phyloP scores from a whole-genome alignment of 352 stramenopile species.

The Phytophthora cryptogea region DNA sequence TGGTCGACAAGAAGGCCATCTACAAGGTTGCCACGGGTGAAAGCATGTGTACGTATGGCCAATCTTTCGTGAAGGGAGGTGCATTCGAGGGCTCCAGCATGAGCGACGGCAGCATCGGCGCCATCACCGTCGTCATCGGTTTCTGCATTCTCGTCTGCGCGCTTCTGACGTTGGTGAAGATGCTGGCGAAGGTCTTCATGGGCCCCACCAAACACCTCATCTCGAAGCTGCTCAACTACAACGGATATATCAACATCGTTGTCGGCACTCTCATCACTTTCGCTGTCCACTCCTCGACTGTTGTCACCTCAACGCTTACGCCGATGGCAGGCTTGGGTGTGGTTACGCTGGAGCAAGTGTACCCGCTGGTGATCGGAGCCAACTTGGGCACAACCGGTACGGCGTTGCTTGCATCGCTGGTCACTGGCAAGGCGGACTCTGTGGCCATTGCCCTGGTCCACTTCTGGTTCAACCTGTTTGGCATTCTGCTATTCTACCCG shows the following conservation, averaged over 20 bases:
- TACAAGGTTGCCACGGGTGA: conserved; percentile 34
- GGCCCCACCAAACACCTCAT: conserved; percentile 83
- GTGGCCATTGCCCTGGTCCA: conserved; percentile 89
- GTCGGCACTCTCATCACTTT: conserved; percentile 84
- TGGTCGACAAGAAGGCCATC: conserved; percentile 38
- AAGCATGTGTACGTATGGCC: conserved; percentile 12
- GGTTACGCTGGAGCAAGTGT: conserved; percentile 85
- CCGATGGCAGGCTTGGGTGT: conserved; percentile 86
- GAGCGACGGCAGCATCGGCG: conserved; percentile 20
- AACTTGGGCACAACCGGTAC: conserved; percentile 91
- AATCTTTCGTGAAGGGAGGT: conserved; percentile 38
- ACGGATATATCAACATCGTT: conserved; percentile 85
- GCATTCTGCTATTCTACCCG: conserved; percentile 90
- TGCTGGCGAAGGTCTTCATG: conserved; percentile 60
- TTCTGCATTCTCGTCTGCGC: conserved; percentile 46
- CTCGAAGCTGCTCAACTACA: conserved; percentile 82
- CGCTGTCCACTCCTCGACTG: conserved; percentile 84
- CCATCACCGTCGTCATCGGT: conserved; percentile 41
- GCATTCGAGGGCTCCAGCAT: conserved; percentile 32
- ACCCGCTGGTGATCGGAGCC: conserved; percentile 87
- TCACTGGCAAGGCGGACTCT: conserved; percentile 67
- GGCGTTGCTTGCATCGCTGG: conserved; percentile 80
- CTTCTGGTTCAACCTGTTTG: conserved; percentile 91
- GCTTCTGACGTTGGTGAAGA: conserved; percentile 43
- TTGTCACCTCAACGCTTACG: conserved; percentile 87